Base-by-base conservation (phyloP, 352 stramenopile genomes). In the Vaucheria bursata region DNA sequence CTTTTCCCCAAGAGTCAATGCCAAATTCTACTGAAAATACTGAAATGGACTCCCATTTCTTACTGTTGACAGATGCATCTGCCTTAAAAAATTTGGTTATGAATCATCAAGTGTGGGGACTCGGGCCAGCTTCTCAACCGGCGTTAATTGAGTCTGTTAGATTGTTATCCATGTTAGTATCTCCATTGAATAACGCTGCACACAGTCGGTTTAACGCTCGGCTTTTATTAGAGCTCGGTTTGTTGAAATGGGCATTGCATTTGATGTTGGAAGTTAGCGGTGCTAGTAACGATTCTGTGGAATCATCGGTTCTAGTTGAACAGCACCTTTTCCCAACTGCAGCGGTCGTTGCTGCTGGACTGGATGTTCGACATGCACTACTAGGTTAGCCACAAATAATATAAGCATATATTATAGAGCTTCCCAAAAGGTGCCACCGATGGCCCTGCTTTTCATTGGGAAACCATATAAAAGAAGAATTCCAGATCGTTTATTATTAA, bases 81-180 rank as follows among this genome's bases (percentile, higher is more conserved):
- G 79, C 79, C 1, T 70, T 84, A 71, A 84, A 83, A 68, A 50
- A 84, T 50, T 35, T 84, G 8, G 77, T 84, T 0, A 71, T 84
- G 75, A 84, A 84, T n/a, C 77, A 82, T 49, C 74, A 84, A 69
- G 73, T 83, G 39, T 67, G 78, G 49, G 70, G 33, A 64, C 25
- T 69, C 4, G 59, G 59, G 6, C 5, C 18, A 38, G 59, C 59
- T 18, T 4, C 4, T 34, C 4, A 29, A 34, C 29, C 29, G 8
- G 4, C 18, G 18, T 29, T 69, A 4, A 34, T 8, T 8, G 59
- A 69, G 18, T 6, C 18, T 18, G 4, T 69, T 4, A 38, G 29
- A 29, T 29, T 69, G 5, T 34, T 38, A 29, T 18, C 4, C 29
- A 34, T 6, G 4, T 38, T 69, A 34, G 59, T 69, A 8, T 34